Evolutionary conservation across 2,329 filamentous ascomycete genomes (phyloP).

Genomic region (Stachybotrys elegans): DNA sequence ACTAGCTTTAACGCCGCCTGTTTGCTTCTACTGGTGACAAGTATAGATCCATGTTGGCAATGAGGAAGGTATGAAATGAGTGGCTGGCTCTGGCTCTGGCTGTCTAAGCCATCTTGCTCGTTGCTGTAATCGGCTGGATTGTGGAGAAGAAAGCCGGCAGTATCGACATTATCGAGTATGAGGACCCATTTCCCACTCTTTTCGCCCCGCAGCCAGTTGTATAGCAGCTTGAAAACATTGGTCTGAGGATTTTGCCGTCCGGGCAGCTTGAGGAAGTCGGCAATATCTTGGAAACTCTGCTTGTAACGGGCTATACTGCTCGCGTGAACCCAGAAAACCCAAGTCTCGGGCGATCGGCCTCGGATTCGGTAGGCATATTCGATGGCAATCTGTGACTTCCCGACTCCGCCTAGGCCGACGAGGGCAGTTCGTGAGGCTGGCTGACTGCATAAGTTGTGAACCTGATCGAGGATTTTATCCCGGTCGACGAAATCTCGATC

Average conservation of each 20-base stretch:
- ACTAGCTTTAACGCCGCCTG: slow-evolving; percentile 5
- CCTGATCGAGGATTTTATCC: too few relatives aligned
- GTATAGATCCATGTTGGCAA: slow-evolving; percentile 8
- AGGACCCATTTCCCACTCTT: slow-evolving; percentile 15
- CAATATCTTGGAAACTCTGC: slow-evolving; percentile 27
- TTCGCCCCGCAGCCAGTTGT: slow-evolving; percentile 19
- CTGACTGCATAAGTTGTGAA: too few relatives aligned
- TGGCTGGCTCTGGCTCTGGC: too few relatives aligned
- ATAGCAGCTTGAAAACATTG: slow-evolving; percentile 25
- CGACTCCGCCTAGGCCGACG: slow-evolving; percentile 26
- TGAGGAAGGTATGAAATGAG: slow-evolving; percentile 8
- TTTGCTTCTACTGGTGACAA: slow-evolving; percentile 8
- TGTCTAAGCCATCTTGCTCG: too few relatives aligned
- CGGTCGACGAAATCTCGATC: too few relatives aligned
- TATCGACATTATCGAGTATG: slow-evolving; percentile 16
- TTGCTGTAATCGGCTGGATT: not conserved
- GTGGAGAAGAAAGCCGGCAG: slow-evolving; percentile 11
- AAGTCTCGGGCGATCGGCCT: slow-evolving; percentile 20
- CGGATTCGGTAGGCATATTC: slow-evolving; percentile 24
- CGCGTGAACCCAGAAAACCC: slow-evolving; percentile 37
- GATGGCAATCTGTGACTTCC: slow-evolving; percentile 34
- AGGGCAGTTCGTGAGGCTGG: not conserved
- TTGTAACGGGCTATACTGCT: slow-evolving; percentile 26
- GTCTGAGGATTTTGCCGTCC: slow-evolving; percentile 21
- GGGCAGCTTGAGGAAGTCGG: slow-evolving; percentile 21